Conservation (phyloP, 768 basidiomycete genomes). For the Mycena galopus region DNA sequence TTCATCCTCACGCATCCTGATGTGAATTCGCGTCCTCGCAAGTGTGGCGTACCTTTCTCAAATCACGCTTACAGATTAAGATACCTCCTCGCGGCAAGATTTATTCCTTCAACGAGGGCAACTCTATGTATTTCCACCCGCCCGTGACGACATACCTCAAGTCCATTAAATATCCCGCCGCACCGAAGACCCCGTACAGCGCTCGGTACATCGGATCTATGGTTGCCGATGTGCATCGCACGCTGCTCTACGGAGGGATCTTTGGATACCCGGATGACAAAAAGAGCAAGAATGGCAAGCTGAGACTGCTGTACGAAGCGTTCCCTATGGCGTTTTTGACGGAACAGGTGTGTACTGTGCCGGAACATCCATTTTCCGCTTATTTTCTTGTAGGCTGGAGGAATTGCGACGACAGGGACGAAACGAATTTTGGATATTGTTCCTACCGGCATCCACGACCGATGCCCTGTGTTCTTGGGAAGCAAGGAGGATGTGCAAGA, state of each 20-base stretch:
- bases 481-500: slow-evolving; percentile 94
- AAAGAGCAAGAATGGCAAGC: slow-evolving; percentile 96
- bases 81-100: slow-evolving; percentile 97
- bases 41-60: slow-evolving; percentile 18
- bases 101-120: slow-evolving; percentile 99
- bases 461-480: slow-evolving; percentile 94
- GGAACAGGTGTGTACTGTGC: slow-evolving; percentile 75
- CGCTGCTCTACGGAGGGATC: slow-evolving; percentile 96
- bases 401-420: slow-evolving; percentile 96
- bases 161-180: slow-evolving; percentile 90
- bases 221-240: slow-evolving; percentile 99
- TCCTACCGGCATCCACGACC: slow-evolving; percentile 89
- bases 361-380: neutral
- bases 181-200: slow-evolving; percentile 87
- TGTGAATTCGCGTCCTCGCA: slow-evolving; percentile 55
- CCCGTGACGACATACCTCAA: slow-evolving; percentile 87
- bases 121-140: slow-evolving; percentile 92
- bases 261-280: slow-evolving; percentile 99
- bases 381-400: slow-evolving; percentile 79
- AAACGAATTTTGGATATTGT: slow-evolving; percentile 92
- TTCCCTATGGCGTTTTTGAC: slow-evolving; percentile 98
- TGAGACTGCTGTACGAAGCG: slow-evolving; percentile 95
- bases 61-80: slow-evolving; percentile 71
- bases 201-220: slow-evolving; percentile 97
- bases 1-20: slow-evolving; percentile 99